These are phyloP conservation scores for Yamadazyma jaroonii DNA, from an alignment of 1,139 yeast genomes.

Conservation along the genomic window DNA sequence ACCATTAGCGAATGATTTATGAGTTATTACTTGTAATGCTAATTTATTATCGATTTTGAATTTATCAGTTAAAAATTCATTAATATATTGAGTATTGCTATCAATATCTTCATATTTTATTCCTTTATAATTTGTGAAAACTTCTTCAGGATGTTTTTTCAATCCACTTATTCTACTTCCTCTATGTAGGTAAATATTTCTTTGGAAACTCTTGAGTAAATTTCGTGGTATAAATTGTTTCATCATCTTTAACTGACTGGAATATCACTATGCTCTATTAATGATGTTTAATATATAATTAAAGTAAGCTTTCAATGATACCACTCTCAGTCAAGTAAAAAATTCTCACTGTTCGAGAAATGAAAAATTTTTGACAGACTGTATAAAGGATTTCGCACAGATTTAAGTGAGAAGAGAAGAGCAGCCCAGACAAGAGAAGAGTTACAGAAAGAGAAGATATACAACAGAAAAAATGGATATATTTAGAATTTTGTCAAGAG, in stretches of 20 bases:
- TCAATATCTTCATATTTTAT: slow-evolving; percentile 53
- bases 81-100: slow-evolving; percentile 47
- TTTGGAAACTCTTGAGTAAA: slow-evolving; percentile 6
- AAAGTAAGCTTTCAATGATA: not conserved
- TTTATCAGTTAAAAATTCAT: slow-evolving; percentile 42
- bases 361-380: slow-evolving; percentile 7
- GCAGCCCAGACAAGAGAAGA: too few species aligned
- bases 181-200: slow-evolving; percentile 41
- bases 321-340: not conserved
- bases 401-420: slow-evolving; percentile 1
- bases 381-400: slow-evolving; percentile 2
- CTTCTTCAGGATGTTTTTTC: slow-evolving; percentile 69
- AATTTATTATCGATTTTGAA: slow-evolving; percentile 51
- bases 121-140: slow-evolving; percentile 59
- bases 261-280: not conserved
- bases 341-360: slow-evolving; percentile 6
- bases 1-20: slow-evolving; percentile 93
- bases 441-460: too few species aligned
- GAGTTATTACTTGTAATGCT: slow-evolving; percentile 78
- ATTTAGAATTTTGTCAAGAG: slow-evolving; percentile 79
- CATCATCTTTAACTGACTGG: not conserved
- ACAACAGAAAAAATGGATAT: slow-evolving; percentile 79
- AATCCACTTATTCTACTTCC: slow-evolving; percentile 72
- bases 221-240: slow-evolving; percentile 2
- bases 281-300: not conserved